Percentiles rank a stretch among this genome's conserved stretches.
These are phyloP conservation scores for Monilinia fructigena DNA, from an alignment of 2,329 filamentous ascomycete species.

Conservation along the genomic window DNA sequence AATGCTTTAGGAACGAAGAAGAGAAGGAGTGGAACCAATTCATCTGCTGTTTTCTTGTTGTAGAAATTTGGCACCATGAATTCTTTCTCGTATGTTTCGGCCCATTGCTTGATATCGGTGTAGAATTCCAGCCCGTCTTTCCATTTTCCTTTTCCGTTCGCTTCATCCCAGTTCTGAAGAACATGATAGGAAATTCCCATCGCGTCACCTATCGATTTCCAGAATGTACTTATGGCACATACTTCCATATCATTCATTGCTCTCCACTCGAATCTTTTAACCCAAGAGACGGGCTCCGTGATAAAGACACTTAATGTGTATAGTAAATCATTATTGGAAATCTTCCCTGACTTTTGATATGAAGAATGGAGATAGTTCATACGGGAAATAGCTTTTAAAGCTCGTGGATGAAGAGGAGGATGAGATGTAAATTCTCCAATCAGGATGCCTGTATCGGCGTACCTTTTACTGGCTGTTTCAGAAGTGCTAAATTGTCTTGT, in stretches of 20 bases:
- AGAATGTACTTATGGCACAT: slow-evolving; percentile 66
- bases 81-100: slow-evolving; percentile 56
- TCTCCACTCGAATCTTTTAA: slow-evolving; percentile 69
- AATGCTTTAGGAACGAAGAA: slow-evolving; percentile 51
- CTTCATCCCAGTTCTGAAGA: background rate
- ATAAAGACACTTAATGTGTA: slow-evolving; percentile 67
- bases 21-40: slow-evolving; percentile 60
- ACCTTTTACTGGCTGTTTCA: slow-evolving; percentile 48
- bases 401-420: slow-evolving; percentile 40
- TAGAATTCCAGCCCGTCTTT: slow-evolving; percentile 52
- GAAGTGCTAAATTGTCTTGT: slow-evolving; percentile 50
- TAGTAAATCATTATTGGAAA: slow-evolving; percentile 61
- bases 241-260: slow-evolving; percentile 63
- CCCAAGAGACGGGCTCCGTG: slow-evolving; percentile 63
- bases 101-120: slow-evolving; percentile 50
- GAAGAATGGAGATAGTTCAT: slow-evolving; percentile 62
- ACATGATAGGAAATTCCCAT: slow-evolving; percentile 60
- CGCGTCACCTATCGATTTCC: slow-evolving; percentile 68
- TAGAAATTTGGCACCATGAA: slow-evolving; percentile 55
- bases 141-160: slow-evolving; percentile 44
- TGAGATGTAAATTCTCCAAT: slow-evolving; percentile 32
- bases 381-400: slow-evolving; percentile 54
- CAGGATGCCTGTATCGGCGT: slow-evolving; percentile 32
- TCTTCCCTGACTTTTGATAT: slow-evolving; percentile 58
- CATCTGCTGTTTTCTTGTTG: slow-evolving; percentile 54